Conservation (phyloP, 2,329 filamentous ascomycete species). For the Orbilia oligospora region DNA sequence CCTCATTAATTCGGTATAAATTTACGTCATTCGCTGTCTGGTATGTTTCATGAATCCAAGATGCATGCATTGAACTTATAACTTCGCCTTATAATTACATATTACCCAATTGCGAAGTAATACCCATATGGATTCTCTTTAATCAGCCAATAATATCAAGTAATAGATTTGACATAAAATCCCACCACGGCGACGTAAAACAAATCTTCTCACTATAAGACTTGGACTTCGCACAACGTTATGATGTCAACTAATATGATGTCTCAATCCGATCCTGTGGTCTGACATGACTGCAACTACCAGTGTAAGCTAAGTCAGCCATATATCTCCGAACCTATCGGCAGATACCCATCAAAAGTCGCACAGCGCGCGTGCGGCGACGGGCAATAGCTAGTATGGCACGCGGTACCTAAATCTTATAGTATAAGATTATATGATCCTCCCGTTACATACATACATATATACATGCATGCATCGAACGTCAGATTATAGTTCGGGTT, state of each 20-base stretch:
- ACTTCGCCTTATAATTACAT: too few species aligned
- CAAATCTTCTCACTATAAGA: not conserved
- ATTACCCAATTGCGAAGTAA: too few species aligned
- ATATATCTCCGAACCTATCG: constrained; percentile 31
- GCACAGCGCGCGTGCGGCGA: not conserved
- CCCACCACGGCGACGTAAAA: too few species aligned
- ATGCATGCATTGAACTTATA: too few species aligned
- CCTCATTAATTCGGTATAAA: too few species aligned
- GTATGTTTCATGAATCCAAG: too few species aligned
- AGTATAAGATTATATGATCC: constrained; percentile 14
- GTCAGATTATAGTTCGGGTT: constrained; percentile 56
- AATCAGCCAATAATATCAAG: too few species aligned
- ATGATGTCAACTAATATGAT: not conserved
- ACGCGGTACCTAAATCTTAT: not conserved
- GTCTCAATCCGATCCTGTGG: constrained; percentile 11
- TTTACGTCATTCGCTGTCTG: too few species aligned
- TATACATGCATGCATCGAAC: constrained; percentile 13
- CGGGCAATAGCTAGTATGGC: too few species aligned
- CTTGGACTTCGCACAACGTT: not conserved
- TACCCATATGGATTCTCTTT: too few species aligned
- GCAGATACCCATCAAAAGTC: constrained; percentile 19
- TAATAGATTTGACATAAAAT: too few species aligned
- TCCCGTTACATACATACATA: not conserved
- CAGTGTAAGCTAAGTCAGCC: not conserved
- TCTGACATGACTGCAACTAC: not conserved